Base-by-base conservation (phyloP, 257 asterid genomes). In the Gentiana macrophylla region DNA sequence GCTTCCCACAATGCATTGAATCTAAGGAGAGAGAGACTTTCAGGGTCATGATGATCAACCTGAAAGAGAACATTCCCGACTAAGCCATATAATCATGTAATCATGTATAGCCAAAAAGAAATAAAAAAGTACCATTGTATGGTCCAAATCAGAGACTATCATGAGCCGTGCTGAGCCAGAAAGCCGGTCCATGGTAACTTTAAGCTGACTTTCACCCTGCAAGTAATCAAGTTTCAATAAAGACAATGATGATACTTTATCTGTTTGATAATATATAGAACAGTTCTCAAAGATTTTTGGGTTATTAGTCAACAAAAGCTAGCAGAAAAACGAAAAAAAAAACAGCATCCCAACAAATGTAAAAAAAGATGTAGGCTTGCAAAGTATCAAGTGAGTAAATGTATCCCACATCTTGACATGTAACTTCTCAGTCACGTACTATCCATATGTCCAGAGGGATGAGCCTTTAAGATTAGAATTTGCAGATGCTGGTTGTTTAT, bases 121-220 rank as follows among this genome's bases (percentile, higher is more conserved):
- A 54, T 52, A 63, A 57, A 82, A 62, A 56, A 83, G 62, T 65
- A 92, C 99, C 99, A 92, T 92, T 33, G 99, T 92, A 56, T 81
- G 84, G 70, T 92, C 99, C 68, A 92, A 95, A 85, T 92, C 97
- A 1, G 99, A 92, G 61, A 92, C 97, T 53, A 92, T 81, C 97
- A 92, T 85, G 68, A 92, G 94, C 60, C 71, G 80, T 15, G 99
- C 91, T 69, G 80, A 67, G 60, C 71, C 76, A 46, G 86, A 35
- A 8, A 88, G 83, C 37, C 91, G 91, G 67, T 85, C 84, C 95
- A 92, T 88, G 62, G 67, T 60, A 57, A 59, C 61, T 35, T 54
- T 62, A 34, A 52, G 63, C 50, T 62, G 62, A 57, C 65, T 58
- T 61, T 59, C 77, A 60, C 76, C 66, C 96, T 84, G 79, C 60